These are phyloP conservation scores for Boletales sp. DNA, from an alignment of 768 basidiomycete species.

Conservation along the genomic window DNA sequence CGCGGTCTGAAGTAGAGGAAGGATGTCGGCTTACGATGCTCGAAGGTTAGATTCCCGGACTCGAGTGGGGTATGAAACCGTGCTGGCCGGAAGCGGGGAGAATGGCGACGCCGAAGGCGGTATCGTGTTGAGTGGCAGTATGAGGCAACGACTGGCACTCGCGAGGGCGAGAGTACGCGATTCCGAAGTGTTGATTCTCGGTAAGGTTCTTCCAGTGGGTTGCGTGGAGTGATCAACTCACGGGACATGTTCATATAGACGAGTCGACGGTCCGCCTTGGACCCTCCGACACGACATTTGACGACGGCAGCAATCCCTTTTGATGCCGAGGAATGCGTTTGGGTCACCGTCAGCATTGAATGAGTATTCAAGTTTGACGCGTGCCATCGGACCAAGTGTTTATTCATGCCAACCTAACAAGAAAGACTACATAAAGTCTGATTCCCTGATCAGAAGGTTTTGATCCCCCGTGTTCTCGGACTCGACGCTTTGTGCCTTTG, in stretches of 20 bases:
- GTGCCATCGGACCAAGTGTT: no score
- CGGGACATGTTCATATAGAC: conserved; percentile 37
- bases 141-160: conserved; percentile 86
- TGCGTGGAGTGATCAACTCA: background rate
- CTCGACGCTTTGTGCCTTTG: no score
- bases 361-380: no score
- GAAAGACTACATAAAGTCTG: no score
- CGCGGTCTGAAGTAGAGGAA: conserved; percentile 65
- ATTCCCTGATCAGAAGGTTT: no score
- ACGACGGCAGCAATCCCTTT: conserved; percentile 75
- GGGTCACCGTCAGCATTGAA: no score
- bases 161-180: conserved; percentile 83
- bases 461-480: no score
- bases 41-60: conserved; percentile 78
- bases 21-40: conserved; percentile 84
- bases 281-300: conserved; percentile 80
- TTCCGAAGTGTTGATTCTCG: conserved; percentile 86
- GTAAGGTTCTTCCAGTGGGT: conserved; percentile 46
- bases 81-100: conserved; percentile 46
- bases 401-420: no score
- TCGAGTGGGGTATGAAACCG: conserved; percentile 92
- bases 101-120: conserved; percentile 45
- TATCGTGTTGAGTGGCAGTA: conserved; percentile 82
- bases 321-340: no score
- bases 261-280: conserved; percentile 85